Evolutionary conservation across 176 grass and related monocot genomes (phyloP), one percentile per base, ranked within the genome.

Genomic region (Rhynchospora tenuis): DNA sequence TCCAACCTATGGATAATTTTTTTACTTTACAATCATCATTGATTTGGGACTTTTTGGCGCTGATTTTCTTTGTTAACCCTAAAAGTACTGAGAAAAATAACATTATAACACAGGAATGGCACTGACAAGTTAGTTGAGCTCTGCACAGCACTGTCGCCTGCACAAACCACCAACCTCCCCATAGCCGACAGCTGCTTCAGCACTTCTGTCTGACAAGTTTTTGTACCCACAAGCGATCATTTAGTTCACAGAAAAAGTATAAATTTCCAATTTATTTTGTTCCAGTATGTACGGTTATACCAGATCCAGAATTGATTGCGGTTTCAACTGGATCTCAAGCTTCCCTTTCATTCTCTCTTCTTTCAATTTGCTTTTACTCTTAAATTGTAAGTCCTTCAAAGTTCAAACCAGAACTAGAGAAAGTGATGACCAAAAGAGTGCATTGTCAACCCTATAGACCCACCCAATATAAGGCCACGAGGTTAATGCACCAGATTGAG

Each of bases 161-260:
- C 87, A 81, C 91, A 95, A 86, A 99, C 86, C 60, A 95, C 93
- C 9, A 99, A 87, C 68, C 96, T 90, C n/a, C 93, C 93, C 91
- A 95, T 99, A 60, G 96, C 89, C 3, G 93, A 93, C 63, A 99
- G 88, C 59, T 99, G 88, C 79, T 93, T 99, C 26, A 99, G 81
- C 15, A 92, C 96, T 89, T 98, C 96, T 33, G 88, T 98, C 96
- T 98, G 84, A 8, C 20, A 80, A 60, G 24, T 62, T 44, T 60
- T 82, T 65, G 20, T 82, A 55, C 22, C 73, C 52, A 9, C 16
- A 76, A 26, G 24, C 14, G 14, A 76, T 76, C 24, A 55, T 76
- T 38, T 55, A 55, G 12, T 29, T 76, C 71, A 55, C 73, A 55
- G 48, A 20, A 47, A 12, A 51, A 29, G 23, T 17, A 76, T 14